Evolutionary conservation across 495 filamentous ascomycete species (phyloP).

Genomic region (Aspergillus carlsbadensis): DNA sequence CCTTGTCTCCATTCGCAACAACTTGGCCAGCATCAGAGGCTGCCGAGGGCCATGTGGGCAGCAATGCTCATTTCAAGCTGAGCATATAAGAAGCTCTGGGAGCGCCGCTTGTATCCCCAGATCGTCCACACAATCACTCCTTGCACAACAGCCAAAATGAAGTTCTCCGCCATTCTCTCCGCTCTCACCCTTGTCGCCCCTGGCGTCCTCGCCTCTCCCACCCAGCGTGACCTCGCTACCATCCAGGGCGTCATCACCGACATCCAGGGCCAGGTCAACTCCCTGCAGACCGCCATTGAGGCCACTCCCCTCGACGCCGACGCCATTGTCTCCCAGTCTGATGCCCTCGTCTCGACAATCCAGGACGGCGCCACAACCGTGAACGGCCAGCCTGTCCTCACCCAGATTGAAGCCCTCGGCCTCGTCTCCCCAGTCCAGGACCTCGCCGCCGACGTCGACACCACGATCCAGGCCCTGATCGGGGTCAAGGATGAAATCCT

Average conservation of each 20-base stretch:
- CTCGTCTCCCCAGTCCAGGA: conserved; percentile 6
- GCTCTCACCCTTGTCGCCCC: conserved; percentile 2
- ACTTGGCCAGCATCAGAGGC: neutral
- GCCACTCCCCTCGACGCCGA: neutral
- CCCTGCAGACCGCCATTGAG: neutral
- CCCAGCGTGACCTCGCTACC: conserved; percentile 7
- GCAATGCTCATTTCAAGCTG: no score
- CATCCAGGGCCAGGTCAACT: conserved; percentile 6
- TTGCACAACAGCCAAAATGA: conserved; percentile 5
- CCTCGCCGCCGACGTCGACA: conserved; percentile 5
- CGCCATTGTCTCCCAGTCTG: neutral
- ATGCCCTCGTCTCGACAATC: conserved; percentile 3
- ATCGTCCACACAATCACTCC: neutral
- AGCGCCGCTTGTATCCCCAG: neutral
- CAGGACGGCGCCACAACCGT: neutral
- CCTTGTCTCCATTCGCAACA: no score
- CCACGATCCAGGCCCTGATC: neutral
- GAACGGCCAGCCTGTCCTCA: neutral
- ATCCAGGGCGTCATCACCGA: conserved; percentile 3
- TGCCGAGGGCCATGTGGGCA: neutral
- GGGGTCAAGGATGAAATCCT: neutral
- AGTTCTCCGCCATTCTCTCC: conserved; percentile 3
- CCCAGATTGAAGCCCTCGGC: conserved; percentile 5
- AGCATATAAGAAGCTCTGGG: no score
- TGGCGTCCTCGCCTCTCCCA: neutral